These are phyloP conservation scores for Psilocybe cyanescens DNA, from an alignment of 768 basidiomycete genomes.

Conservation along the genomic window DNA sequence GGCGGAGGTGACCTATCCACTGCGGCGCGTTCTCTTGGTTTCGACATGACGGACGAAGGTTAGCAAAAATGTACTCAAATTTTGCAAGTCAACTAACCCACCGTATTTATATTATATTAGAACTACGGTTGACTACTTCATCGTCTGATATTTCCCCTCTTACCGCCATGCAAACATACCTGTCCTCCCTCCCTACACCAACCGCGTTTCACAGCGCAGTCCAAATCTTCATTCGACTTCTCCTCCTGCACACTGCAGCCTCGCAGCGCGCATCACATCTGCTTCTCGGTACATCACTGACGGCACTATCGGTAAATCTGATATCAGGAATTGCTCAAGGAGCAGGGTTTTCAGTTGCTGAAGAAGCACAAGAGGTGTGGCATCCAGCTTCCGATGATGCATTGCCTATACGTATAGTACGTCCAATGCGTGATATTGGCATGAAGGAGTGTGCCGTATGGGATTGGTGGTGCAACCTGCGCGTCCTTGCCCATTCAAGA, in stretches of 20 bases:
- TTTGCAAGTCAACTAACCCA: neutral
- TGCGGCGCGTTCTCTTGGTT: slow-evolving; percentile 29
- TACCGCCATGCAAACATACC: slow-evolving; percentile 48
- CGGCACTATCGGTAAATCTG: slow-evolving; percentile 73
- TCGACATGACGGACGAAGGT: slow-evolving; percentile 63
- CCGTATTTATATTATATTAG: slow-evolving; percentile 17
- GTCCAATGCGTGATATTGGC: slow-evolving; percentile 74
- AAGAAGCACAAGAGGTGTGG: slow-evolving; percentile 80
- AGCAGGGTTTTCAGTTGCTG: slow-evolving; percentile 69
- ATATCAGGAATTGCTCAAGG: slow-evolving; percentile 80
- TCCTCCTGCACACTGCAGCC: slow-evolving; percentile 69
- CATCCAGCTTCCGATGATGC: slow-evolving; percentile 23
- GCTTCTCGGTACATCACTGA: slow-evolving; percentile 79
- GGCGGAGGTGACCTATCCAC: slow-evolving; percentile 32
- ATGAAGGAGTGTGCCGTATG: slow-evolving; percentile 82
- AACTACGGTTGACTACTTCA: slow-evolving; percentile 31
- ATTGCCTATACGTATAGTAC: slow-evolving; percentile 51
- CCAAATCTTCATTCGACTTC: slow-evolving; percentile 62
- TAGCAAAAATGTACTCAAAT: slow-evolving; percentile 6
- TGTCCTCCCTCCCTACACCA: slow-evolving; percentile 72
- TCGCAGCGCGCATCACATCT: slow-evolving; percentile 71
- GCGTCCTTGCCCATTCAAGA: slow-evolving; percentile 40
- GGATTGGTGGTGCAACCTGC: slow-evolving; percentile 72
- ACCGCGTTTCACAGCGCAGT: slow-evolving; percentile 68
- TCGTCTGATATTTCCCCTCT: slow-evolving; percentile 30